A percentile compares a stretch with the other conserved stretches of the same genome.
phyloP scores from a whole-genome alignment of 164 flowering plant genomes.

The Vitis rotundifolia region DNA sequence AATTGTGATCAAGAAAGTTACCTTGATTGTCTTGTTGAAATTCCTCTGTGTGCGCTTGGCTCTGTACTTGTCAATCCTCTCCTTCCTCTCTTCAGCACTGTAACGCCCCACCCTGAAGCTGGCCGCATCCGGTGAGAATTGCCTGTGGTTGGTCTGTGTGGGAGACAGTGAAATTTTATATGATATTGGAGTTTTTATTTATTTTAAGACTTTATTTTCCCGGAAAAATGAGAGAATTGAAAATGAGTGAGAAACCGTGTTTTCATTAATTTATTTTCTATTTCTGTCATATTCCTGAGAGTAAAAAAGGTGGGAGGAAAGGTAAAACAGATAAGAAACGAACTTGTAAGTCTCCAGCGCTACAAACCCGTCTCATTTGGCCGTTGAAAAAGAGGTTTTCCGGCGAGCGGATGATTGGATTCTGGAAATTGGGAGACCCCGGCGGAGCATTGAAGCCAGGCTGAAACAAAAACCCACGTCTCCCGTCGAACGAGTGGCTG shows the following conservation, averaged over 20 bases:
- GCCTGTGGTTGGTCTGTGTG: slow-evolving; percentile 20
- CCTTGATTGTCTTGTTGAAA: slow-evolving; percentile 60
- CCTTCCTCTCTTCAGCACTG: slow-evolving; percentile 44
- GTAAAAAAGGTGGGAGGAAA: background rate
- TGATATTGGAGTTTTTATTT: too few species aligned
- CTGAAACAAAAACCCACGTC: slow-evolving; percentile 30
- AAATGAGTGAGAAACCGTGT: too few species aligned
- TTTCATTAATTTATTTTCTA: too few species aligned
- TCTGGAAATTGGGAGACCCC: slow-evolving; percentile 31
- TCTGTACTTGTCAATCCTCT: slow-evolving; percentile 49
- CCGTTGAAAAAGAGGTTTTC: slow-evolving; percentile 33
- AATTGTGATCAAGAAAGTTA: slow-evolving; percentile 5
- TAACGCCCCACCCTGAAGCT: slow-evolving; percentile 45
- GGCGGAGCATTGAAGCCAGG: slow-evolving; percentile 40
- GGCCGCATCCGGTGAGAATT: slow-evolving; percentile 44
- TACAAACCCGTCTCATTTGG: slow-evolving; percentile 68
- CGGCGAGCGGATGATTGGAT: slow-evolving; percentile 37
- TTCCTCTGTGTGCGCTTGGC: slow-evolving; percentile 53
- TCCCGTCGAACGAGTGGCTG: slow-evolving; percentile 50
- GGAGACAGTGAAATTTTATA: too few species aligned
- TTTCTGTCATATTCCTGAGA: background rate
- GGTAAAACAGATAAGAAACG: background rate
- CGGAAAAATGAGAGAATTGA: too few species aligned
- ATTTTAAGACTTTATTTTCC: too few species aligned
- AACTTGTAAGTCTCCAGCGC: slow-evolving; percentile 87